A percentile compares a stretch with the other conserved stretches of the same genome.
Evolutionary conservation across 495 filamentous ascomycete species (phyloP).

Genomic region (Xylaria venustula): DNA sequence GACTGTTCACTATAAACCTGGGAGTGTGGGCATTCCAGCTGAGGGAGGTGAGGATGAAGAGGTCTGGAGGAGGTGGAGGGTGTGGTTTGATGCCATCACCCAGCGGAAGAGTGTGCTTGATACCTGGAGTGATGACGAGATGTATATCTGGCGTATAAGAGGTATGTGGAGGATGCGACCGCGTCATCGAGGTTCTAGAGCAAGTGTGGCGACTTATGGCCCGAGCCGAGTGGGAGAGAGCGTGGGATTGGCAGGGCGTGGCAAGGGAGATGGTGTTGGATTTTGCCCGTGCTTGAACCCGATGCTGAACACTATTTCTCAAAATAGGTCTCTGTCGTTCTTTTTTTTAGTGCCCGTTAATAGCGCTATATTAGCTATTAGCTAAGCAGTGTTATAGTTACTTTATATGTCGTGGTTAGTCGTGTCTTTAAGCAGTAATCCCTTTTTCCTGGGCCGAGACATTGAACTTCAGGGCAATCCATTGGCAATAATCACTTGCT

Average conservation of each 20-base stretch:
- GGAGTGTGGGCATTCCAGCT: conserved; percentile 56
- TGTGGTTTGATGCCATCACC: conserved; percentile 57
- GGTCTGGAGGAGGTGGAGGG: conserved; percentile 60
- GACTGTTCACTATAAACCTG: conserved; percentile 67
- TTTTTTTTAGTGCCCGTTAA: too few relatives aligned
- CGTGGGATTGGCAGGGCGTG: conserved; percentile 90
- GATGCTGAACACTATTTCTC: too few relatives aligned
- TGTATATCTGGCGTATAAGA: conserved; percentile 64
- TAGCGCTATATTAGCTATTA: too few relatives aligned
- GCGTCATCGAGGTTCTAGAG: conserved; percentile 71
- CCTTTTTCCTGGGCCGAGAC: too few relatives aligned
- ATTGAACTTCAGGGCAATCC: too few relatives aligned
- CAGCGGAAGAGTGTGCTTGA: conserved; percentile 55
- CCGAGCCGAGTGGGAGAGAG: conserved; percentile 63
- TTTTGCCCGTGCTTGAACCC: conserved; percentile 63
- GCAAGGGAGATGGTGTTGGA: conserved; percentile 75
- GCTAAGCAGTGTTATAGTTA: too few relatives aligned
- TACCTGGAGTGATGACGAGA: conserved; percentile 61
- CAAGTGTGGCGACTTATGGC: conserved; percentile 85
- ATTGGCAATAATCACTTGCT: too few relatives aligned
- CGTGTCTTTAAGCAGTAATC: too few relatives aligned
- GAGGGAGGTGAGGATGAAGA: conserved; percentile 37
- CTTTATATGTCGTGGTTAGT: too few relatives aligned
- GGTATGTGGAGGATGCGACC: conserved; percentile 70
- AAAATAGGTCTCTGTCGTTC: too few relatives aligned